A percentile compares a stretch with the other conserved stretches of the same genome.
Evolutionary conservation across 495 filamentous ascomycete species (phyloP).

Genomic region (Chaetomidium leptoderma): DNA sequence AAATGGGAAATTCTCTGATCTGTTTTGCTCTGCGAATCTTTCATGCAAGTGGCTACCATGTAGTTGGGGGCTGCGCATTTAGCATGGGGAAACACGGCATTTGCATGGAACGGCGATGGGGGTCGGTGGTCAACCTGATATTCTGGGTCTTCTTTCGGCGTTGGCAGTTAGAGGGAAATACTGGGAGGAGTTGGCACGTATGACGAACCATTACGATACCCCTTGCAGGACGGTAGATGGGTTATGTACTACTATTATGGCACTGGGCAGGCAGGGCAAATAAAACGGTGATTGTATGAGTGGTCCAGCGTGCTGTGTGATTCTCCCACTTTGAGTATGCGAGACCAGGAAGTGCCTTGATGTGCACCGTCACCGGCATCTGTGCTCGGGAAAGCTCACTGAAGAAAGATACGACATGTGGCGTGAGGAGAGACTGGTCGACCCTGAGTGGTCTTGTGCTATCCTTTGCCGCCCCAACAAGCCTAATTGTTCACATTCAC

Average conservation of each 20-base stretch:
- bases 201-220: slow-evolving; percentile 11
- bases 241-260: slow-evolving; percentile 9
- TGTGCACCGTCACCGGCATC: too few relatives aligned
- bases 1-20: not conserved
- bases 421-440: too few relatives aligned
- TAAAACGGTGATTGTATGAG: slow-evolving; percentile 1
- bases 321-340: too few relatives aligned
- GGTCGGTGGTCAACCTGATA: slow-evolving; percentile 5
- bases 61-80: slow-evolving; percentile 1
- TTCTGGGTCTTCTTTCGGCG: slow-evolving; percentile 9
- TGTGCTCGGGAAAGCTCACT: too few relatives aligned
- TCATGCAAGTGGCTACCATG: not conserved
- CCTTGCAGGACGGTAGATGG: slow-evolving; percentile 14
- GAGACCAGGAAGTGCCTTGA: too few relatives aligned
- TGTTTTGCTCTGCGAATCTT: slow-evolving; percentile 4
- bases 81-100: not conserved
- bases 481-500: not conserved
- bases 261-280: not conserved
- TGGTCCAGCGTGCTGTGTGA: too few relatives aligned
- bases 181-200: slow-evolving; percentile 1
- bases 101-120: not conserved
- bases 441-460: too few relatives aligned
- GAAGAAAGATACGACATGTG: too few relatives aligned
- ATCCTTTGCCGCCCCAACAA: too few relatives aligned
- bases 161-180: slow-evolving; percentile 8